These are phyloP conservation scores for Sporothrix humicola DNA, from an alignment of 2,329 filamentous ascomycete genomes.

Conservation along the genomic window DNA sequence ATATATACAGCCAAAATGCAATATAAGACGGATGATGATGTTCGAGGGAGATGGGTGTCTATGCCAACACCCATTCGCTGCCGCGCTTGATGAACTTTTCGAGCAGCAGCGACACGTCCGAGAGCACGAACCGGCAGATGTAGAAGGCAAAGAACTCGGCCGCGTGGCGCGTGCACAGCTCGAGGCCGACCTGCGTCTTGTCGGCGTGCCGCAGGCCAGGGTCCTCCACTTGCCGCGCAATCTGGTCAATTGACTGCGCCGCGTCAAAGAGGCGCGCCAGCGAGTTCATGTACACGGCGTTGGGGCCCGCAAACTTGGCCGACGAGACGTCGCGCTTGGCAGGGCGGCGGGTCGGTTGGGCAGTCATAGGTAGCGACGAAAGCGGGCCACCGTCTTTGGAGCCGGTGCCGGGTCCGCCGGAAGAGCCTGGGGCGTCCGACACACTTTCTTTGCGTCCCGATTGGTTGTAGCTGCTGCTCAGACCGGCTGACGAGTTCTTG, in stretches of 20 bases:
- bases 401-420: not conserved
- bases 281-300: conserved; percentile 88
- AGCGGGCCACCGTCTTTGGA: conserved; percentile 46
- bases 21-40: not conserved
- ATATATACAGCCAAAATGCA: conserved; percentile 15
- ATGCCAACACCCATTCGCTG: conserved; percentile 81
- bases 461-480: conserved; percentile 57
- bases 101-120: conserved; percentile 80
- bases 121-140: conserved; percentile 90
- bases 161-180: conserved; percentile 89
- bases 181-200: conserved; percentile 92
- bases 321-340: conserved; percentile 72
- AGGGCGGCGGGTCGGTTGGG: conserved; percentile 67
- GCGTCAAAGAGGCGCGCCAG: conserved; percentile 91
- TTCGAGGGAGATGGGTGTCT: conserved; percentile 21
- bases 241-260: conserved; percentile 90
- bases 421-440: conserved; percentile 47
- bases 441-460: conserved; percentile 52
- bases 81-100: conserved; percentile 98
- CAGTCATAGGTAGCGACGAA: conserved; percentile 79
- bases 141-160: conserved; percentile 98
- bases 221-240: conserved; percentile 94
- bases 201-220: conserved; percentile 89
- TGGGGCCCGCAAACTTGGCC: conserved; percentile 78
- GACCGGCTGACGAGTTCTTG: conserved; percentile 78